A percentile compares a stretch with the other conserved stretches of the same genome.
Evolutionary conservation across 148 eudicot species (phyloP).

Genomic region (Agrostemma githago): DNA sequence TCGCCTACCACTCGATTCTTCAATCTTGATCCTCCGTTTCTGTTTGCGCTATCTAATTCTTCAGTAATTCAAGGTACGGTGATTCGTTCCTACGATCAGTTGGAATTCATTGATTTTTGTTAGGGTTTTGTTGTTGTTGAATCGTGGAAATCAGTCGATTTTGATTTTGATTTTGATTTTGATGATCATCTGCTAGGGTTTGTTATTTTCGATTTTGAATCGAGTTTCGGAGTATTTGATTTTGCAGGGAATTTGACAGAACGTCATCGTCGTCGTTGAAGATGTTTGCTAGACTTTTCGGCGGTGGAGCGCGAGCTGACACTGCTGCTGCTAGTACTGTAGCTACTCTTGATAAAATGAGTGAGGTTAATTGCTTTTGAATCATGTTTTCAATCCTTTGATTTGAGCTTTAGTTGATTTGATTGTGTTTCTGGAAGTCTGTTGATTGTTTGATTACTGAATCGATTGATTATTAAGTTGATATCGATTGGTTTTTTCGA

Average conservation of each 20-base stretch:
- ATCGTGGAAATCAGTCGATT: background rate
- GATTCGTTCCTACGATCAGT: background rate
- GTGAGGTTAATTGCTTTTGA: constrained; percentile 21
- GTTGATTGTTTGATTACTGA: background rate
- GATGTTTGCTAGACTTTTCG: constrained; percentile 29
- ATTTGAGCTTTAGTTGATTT: background rate
- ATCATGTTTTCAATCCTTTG: background rate
- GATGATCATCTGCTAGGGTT: background rate
- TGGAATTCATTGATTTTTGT: background rate
- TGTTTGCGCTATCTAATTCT: background rate
- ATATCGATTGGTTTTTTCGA: background rate
- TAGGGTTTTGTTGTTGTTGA: background rate
- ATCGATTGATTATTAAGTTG: background rate
- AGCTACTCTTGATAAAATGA: constrained; percentile 28
- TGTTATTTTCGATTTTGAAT: background rate
- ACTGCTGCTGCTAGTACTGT: constrained; percentile 20
- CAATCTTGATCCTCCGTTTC: background rate
- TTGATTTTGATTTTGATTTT: background rate
- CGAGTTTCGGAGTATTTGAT: background rate
- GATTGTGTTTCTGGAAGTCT: background rate
- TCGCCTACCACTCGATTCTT: constrained; percentile 2
- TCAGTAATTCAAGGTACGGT: background rate
- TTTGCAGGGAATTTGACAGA: constrained; percentile 2
- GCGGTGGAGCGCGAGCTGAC: constrained; percentile 23
- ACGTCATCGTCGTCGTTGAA: constrained; percentile 7